Conservation (phyloP, 2,329 filamentous ascomycete genomes). For the Magnaporthiopsis incrustans region DNA sequence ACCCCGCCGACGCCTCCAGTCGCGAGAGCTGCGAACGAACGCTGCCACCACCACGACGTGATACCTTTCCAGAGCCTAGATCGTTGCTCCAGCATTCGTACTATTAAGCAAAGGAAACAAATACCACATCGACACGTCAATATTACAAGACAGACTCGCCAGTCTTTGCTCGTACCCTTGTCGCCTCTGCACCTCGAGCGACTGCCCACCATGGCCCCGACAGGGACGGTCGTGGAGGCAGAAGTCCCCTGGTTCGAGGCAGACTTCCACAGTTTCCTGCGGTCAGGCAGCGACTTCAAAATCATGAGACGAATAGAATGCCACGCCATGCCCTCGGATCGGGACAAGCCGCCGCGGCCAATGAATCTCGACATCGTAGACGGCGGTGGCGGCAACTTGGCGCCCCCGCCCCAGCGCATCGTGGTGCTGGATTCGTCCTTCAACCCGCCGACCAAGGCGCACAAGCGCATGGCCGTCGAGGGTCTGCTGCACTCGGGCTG, state of each 20-base stretch:
- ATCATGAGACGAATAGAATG: neutral
- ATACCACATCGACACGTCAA: neutral
- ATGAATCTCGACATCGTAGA: neutral
- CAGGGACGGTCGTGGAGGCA: neutral
- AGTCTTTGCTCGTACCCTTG: neutral
- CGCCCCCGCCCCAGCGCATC: constrained; percentile 22
- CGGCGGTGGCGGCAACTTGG: neutral
- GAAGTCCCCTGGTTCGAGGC: no score
- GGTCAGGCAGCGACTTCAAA: neutral
- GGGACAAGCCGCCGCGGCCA: neutral
- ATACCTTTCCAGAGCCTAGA: no score
- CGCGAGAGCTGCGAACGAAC: no score
- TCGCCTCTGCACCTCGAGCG: neutral
- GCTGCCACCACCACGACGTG: no score
- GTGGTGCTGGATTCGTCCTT: constrained; percentile 60
- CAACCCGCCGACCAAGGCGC: constrained; percentile 58
- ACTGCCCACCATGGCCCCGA: neutral
- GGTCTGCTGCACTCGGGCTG: constrained; percentile 25
- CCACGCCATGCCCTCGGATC: no score
- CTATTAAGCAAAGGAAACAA: neutral
- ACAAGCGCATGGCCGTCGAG: constrained; percentile 47
- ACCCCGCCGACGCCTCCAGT: no score
- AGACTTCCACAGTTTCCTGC: neutral
- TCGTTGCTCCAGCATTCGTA: no score
- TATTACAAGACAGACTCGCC: neutral